Evolutionary conservation across 2,329 filamentous ascomycete species (phyloP).

Genomic region (Pseudogymnoascus sp.): DNA sequence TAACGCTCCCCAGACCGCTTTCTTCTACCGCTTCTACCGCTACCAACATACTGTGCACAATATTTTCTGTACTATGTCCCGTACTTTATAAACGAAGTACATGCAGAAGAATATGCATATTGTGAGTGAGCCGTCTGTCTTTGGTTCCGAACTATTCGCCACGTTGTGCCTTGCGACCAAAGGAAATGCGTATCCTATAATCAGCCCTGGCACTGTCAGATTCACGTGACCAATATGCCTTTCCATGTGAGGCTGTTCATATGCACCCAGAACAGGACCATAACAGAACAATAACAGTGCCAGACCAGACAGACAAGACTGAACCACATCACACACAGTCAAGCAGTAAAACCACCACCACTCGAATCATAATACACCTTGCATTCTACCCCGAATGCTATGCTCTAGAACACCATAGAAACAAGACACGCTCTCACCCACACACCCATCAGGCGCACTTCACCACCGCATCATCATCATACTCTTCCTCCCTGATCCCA

Average conservation of each 20-base stretch:
- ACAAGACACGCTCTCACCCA: not conserved
- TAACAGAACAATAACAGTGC: not conserved
- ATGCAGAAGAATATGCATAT: not conserved
- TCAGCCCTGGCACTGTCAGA: not conserved
- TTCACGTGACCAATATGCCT: not conserved
- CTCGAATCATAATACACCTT: constrained; percentile 5
- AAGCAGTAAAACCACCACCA: not conserved
- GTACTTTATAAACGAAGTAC: not conserved
- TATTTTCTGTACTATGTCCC: not conserved
- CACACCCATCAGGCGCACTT: constrained; percentile 8
- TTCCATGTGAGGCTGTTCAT: not conserved
- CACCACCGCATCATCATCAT: constrained; percentile 55
- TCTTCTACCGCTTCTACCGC: not conserved
- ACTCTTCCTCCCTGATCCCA: constrained; percentile 77
- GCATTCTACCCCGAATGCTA: constrained; percentile 21
- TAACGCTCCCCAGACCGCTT: not conserved
- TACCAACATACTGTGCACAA: not conserved
- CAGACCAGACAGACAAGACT: not conserved
- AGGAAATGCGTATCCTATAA: not conserved
- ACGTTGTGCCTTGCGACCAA: not conserved
- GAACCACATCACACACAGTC: not conserved
- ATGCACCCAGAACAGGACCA: not conserved
- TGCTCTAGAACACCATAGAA: constrained; percentile 25
- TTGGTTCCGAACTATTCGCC: not conserved
- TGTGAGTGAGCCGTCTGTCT: not conserved